Base-by-base conservation (phyloP, 2,329 filamentous ascomycete species). In the Coniochaeta pulveracea region DNA sequence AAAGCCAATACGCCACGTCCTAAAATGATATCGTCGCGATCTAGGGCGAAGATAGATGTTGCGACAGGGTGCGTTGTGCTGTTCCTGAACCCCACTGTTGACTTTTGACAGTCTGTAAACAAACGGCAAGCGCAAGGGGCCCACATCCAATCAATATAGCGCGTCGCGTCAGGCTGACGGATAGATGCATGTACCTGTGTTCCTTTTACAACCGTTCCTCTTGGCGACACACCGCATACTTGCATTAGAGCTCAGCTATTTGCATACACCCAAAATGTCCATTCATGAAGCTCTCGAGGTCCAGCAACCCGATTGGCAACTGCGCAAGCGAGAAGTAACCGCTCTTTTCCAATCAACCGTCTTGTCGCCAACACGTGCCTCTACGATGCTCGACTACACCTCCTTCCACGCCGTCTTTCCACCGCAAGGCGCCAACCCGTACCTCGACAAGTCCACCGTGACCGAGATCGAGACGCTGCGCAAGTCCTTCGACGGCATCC, bases 341-440 rank as follows among this genome's bases (percentile, higher is more conserved):
- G n/a, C n/a, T 23, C 21, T 23, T 23, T 23, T 8, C n/a, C 11
- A n/a, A 21, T 15, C 18, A 11, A 10, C 18, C 4, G 16, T 17
- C 28, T 22, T n/a, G n/a, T n/a, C n/a, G n/a, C n/a, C n/a, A n/a
- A 6, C 14, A 34, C 24, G 25, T 34, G 12, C 5, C 6, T 31
- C 34, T 19, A 52, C 36, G 22, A 80, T 80, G 69, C 63, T 77
- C 26, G 66, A 80, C 47, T 78, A 77, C 52, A 66, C 72, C 16
- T 66, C 79, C 22, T 84, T 84, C 39, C 67, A 80, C 15, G 62
- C 71, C 7, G 72, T 85, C 2, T 91, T 89, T 43, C 64, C 64
- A 15, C 61, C 70, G 25, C 67, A 74, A 34, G 59, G 66, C 5
- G 66, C 70, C 5, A 72, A 73, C 37, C 66, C 70, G 3, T 84